Evolutionary conservation across 2,329 filamentous ascomycete species (phyloP), one percentile per base, ranked within the genome.

Genomic region (Neofusicoccum laricinum): DNA sequence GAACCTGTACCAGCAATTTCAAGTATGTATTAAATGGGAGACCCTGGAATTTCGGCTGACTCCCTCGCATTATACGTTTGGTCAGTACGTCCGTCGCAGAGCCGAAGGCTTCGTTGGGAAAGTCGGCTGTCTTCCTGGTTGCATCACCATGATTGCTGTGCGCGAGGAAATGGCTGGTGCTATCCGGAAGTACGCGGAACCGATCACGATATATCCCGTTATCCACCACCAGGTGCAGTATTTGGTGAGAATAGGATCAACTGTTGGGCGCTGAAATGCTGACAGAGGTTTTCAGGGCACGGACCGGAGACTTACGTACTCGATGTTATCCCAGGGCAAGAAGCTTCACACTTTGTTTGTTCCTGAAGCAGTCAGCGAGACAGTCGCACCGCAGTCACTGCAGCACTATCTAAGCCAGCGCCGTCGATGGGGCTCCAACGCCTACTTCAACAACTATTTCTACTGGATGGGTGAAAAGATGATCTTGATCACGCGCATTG

Each of bases 401-500:
- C 67, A 70, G 32, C 74, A 76, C 65, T 76, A 76, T 43, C 70
- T 76, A 30, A 72, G 69, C 49, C 74, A 76, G 65, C 67, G 74
- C 1, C 71, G 74, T 4, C 68, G 74, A 7, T 76, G 74, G 74
- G 74, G 74, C 2, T 74, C 71, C 2, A 76, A 76, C 14, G 74
- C 74, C 4, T 76, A 76, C 63, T 76, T 75, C 65, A 76, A 76
- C 70, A 76, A 76, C 46, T 76, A 73, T 50, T 76, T 74, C 41
- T 76, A 76, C 38, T 66, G 72, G 1, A 68, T 66, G 4, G 74
- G 74, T 14, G 69, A 73, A 45, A 72, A 50, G 40, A 76, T 76
- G 49, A 64, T 64, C 14, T 17, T 68, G 17, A 64, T 76, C 17
- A 76, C 74, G 2, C 72, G 74, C 0, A 67, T 76, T 7, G 71